A percentile compares a stretch with the other conserved stretches of the same genome.
These are phyloP conservation scores for Ceratocystis huliohia DNA, from an alignment of 2,329 filamentous ascomycete species.

Conservation along the genomic window DNA sequence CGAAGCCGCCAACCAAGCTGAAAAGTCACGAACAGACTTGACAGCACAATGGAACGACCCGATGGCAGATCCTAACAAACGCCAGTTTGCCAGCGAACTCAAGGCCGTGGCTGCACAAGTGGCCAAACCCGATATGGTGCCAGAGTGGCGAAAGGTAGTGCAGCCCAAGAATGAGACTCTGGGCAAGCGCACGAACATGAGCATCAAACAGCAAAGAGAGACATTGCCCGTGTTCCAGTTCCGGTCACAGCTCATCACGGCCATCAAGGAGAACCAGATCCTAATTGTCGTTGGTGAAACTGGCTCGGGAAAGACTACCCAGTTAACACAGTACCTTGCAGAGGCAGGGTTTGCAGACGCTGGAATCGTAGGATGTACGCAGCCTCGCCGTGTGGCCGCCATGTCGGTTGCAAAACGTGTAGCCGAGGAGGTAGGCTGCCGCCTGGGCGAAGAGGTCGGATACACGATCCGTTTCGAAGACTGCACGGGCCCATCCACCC, in stretches of 20 bases:
- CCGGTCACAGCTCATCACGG: constrained; percentile 73
- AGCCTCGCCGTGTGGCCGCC: constrained; percentile 89
- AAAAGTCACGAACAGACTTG: constrained; percentile 65
- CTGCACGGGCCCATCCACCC: constrained; percentile 72
- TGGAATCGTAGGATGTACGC: constrained; percentile 89
- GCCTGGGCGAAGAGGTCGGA: constrained; percentile 81
- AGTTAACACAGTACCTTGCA: constrained; percentile 87
- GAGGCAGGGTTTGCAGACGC: constrained; percentile 80
- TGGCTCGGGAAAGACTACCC: constrained; percentile 93
- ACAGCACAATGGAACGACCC: constrained; percentile 92
- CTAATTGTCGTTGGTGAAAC: constrained; percentile 96
- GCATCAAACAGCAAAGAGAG: constrained; percentile 90
- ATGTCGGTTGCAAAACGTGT: constrained; percentile 98
- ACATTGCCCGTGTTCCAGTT: constrained; percentile 82
- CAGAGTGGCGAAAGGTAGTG: constrained; percentile 84
- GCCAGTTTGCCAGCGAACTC: constrained; percentile 80
- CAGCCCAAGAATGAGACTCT: constrained; percentile 67
- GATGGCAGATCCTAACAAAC: constrained; percentile 74
- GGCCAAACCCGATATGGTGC: constrained; percentile 54
- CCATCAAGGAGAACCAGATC: constrained; percentile 76
- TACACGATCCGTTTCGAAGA: constrained; percentile 98
- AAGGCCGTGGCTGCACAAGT: constrained; percentile 49
- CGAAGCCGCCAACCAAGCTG: constrained; percentile 57
- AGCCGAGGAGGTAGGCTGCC: constrained; percentile 84
- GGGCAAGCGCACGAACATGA: constrained; percentile 77